Conservation (phyloP, 1,139 yeast genomes). For the Yamadazyma sp. region DNA sequence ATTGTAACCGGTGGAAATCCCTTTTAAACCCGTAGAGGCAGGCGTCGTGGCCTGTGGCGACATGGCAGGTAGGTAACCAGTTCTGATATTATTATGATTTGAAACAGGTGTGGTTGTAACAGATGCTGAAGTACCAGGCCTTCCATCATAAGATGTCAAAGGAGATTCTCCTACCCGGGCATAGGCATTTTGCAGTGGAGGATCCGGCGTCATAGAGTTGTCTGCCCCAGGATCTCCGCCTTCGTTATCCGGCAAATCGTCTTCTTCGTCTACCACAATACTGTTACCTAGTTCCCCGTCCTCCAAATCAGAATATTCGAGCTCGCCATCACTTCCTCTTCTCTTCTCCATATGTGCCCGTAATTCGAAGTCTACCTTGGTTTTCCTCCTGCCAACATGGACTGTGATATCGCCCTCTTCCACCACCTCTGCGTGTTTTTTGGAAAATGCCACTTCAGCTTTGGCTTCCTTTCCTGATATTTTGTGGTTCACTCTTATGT, state of each 20-base stretch:
- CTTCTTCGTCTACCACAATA: slow-evolving; percentile 10
- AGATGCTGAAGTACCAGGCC: too few relatives aligned
- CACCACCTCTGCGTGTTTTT: slow-evolving; percentile 48
- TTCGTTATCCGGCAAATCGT: slow-evolving; percentile 15
- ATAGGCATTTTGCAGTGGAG: too few relatives aligned
- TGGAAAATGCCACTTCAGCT: slow-evolving; percentile 49
- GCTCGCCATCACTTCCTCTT: slow-evolving; percentile 11
- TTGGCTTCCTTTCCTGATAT: slow-evolving; percentile 67
- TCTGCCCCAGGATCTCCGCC: slow-evolving; percentile 1
- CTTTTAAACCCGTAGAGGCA: too few relatives aligned
- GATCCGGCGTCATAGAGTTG: background rate
- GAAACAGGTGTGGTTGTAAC: too few relatives aligned
- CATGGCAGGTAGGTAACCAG: too few relatives aligned
- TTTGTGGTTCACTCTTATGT: slow-evolving; percentile 84
- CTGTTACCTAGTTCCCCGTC: slow-evolving; percentile 4
- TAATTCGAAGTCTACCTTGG: slow-evolving; percentile 49
- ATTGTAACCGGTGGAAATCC: too few relatives aligned
- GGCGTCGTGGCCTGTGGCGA: too few relatives aligned
- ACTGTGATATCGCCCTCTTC: slow-evolving; percentile 48
- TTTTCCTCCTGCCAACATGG: slow-evolving; percentile 49
- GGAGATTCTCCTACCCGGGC: too few relatives aligned
- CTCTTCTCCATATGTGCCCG: slow-evolving; percentile 49
- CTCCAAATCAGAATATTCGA: slow-evolving; percentile 16
- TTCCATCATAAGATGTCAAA: too few relatives aligned
- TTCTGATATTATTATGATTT: too few relatives aligned